A percentile compares a stretch with the other conserved stretches of the same genome.
phyloP scores from a whole-genome alignment of 2,329 filamentous ascomycete species.

The Pseudonectria buxi region DNA sequence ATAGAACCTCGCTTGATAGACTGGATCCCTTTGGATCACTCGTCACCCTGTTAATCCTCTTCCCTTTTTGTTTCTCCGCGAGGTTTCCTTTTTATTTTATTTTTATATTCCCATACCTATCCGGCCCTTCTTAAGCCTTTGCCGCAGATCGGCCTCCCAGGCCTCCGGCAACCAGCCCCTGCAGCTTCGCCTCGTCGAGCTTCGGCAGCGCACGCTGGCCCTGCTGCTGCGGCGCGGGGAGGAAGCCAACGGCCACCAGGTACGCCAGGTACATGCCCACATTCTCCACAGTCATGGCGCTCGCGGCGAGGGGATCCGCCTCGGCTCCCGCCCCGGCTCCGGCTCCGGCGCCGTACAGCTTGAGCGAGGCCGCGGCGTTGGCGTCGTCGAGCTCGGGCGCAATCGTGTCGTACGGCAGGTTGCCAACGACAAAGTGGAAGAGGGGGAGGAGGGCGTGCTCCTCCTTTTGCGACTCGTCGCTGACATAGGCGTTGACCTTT shows the following conservation, averaged over 20 bases:
- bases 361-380: conserved; percentile 52
- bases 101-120: no score
- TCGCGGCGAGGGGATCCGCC: conserved; percentile 36
- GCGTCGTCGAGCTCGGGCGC: conserved; percentile 57
- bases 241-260: conserved; percentile 51
- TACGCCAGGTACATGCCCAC: conserved; percentile 56
- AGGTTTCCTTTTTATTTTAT: no score
- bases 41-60: no score
- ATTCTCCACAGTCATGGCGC: conserved; percentile 48
- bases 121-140: no score
- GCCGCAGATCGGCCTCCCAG: background rate
- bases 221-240: conserved; percentile 35
- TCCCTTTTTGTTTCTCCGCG: no score
- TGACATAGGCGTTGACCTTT: conserved; percentile 23
- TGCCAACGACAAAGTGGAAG: conserved; percentile 63
- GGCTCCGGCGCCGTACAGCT: conserved; percentile 43
- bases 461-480: conserved; percentile 37
- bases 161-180: background rate
- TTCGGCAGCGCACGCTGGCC: conserved; percentile 35
- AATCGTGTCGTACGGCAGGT: conserved; percentile 59
- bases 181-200: conserved; percentile 28
- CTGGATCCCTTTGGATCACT: no score
- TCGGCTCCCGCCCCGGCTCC: conserved; percentile 28
- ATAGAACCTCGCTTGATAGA: no score
- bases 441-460: conserved; percentile 46